Base-by-base conservation (phyloP, 331 rosid genomes). In the Stylosanthes scabra region DNA sequence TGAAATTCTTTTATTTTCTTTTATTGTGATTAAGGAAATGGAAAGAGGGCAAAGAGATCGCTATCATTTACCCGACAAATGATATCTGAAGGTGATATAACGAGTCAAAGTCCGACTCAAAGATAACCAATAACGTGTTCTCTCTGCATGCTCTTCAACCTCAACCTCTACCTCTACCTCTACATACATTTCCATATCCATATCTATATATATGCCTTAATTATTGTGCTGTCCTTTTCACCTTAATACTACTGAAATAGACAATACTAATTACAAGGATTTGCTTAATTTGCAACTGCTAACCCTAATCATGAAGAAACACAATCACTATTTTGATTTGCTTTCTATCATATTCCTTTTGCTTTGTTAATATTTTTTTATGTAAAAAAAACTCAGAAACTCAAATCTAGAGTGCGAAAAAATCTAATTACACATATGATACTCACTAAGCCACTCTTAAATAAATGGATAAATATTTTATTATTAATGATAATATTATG, bases 201-300 rank as follows among this genome's bases (percentile, higher is more conserved):
- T 68, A 44, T n/a, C 16, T 7, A 34, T 34, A 20, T 72, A 54
- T 63, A 51, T 52, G 55, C 3, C 56, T 74, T 52, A 51, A 74
- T 74, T 25, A 74, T 74, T 74, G 63, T 40, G 52, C 54, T 2
- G 55, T 62, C 70, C 70, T 51, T 73, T 63, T 73, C 78, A 62
- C 51, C 68, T 12, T 13, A 52, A 62, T 50, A 12, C 50, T 34
- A 12, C 39, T 34, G 39, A 72, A 47, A 10, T 72, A 34, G 14
- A 52, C 62, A 37, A 68, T 16, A 34, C 37, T 51, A 40, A 7
- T 34, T 34, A 34, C 16, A 42, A 55, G 54, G 9, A 13, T 41
- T 56, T 40, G 28, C 64, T 20, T 51, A 40, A 25, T 39, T 12
- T 56, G 55, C 25, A 8, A 37, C 16, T 20, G 34, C 9, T 45